Evolutionary conservation across 345 rosid genomes (phyloP).

Genomic region (Geranium rotundifolium): DNA sequence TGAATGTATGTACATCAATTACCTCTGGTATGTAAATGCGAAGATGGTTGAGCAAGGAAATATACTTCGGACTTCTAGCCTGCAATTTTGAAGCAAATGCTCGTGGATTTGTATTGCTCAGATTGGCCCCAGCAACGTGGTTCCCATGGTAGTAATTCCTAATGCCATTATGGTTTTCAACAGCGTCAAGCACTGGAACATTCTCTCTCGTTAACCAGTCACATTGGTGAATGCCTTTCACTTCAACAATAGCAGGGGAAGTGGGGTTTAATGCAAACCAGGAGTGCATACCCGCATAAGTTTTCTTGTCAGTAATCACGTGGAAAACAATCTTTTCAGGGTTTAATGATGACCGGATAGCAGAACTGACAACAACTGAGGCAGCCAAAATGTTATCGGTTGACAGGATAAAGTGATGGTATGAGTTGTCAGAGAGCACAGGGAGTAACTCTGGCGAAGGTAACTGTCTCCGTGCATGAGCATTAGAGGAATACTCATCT

Average conservation of each 20-base stretch:
- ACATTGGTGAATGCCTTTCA: constrained; percentile 93
- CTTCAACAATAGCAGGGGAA: constrained; percentile 82
- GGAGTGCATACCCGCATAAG: constrained; percentile 95
- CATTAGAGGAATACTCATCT: constrained; percentile 94
- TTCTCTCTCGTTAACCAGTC: constrained; percentile 96
- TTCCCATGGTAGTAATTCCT: constrained; percentile 90
- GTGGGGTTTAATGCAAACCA: constrained; percentile 92
- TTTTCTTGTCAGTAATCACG: constrained; percentile 94
- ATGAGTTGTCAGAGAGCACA: constrained; percentile 74
- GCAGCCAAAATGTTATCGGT: constrained; percentile 96
- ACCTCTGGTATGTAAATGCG: constrained; percentile 98
- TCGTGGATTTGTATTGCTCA: constrained; percentile 71
- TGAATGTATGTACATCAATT: constrained; percentile 10
- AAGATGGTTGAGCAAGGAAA: constrained; percentile 92
- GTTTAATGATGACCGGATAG: constrained; percentile 66
- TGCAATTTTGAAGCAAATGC: constrained; percentile 90
- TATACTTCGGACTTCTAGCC: constrained; percentile 94
- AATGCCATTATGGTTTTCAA: constrained; percentile 75
- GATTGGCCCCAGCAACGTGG: constrained; percentile 74
- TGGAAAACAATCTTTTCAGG: constrained; percentile 94
- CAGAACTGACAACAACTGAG: constrained; percentile 84
- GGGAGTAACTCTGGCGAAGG: constrained; percentile 97
- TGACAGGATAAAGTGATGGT: constrained; percentile 74
- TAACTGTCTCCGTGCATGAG: constrained; percentile 88
- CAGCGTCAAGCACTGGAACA: constrained; percentile 96